Percentiles rank a stretch among this genome's conserved stretches.
These are phyloP conservation scores for Curvularia lunata DNA, from an alignment of 2,329 filamentous ascomycete species.

Conservation along the genomic window DNA sequence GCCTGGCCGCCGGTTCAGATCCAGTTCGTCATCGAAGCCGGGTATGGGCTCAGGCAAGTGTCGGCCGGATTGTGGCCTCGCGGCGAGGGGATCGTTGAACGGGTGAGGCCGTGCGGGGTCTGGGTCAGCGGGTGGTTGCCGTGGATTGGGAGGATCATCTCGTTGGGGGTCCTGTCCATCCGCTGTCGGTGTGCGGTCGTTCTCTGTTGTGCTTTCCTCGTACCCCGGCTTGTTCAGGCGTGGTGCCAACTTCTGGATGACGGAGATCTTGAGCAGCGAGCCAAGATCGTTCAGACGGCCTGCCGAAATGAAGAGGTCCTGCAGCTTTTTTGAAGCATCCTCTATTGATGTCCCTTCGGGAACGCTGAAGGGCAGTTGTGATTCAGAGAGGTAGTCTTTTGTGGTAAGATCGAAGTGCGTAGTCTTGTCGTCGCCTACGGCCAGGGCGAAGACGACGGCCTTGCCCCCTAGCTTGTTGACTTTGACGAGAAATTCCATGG, in stretches of 20 bases:
- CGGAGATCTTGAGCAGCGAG: conserved; percentile 73
- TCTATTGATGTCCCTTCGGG: conserved; percentile 56
- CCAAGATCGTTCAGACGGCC: conserved; percentile 72
- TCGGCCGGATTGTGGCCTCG: conserved; percentile 59
- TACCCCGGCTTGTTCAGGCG: conserved; percentile 79
- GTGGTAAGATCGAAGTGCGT: conserved; percentile 75
- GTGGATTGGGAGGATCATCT: conserved; percentile 49
- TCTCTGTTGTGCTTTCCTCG: conserved; percentile 58
- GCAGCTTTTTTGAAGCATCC: conserved; percentile 52
- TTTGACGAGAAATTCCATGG: conserved; percentile 83
- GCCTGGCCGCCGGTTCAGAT: conserved; percentile 73
- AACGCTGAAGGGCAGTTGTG: conserved; percentile 60
- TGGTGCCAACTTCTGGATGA: conserved; percentile 85
- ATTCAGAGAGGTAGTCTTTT: conserved; percentile 75
- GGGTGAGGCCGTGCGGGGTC: conserved; percentile 71
- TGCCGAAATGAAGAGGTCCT: conserved; percentile 74
- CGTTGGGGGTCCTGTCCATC: conserved; percentile 47
- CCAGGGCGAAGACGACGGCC: conserved; percentile 81
- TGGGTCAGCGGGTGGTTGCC: conserved; percentile 60
- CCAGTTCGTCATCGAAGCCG: conserved; percentile 91
- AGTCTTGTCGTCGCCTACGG: conserved; percentile 80
- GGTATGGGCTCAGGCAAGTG: conserved; percentile 83
- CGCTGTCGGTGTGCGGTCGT: conserved; percentile 47
- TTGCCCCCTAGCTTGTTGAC: conserved; percentile 82
- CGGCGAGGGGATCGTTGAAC: conserved; percentile 71